Conservation (phyloP, 805 yeast genomes). For the Candida chilensis region DNA sequence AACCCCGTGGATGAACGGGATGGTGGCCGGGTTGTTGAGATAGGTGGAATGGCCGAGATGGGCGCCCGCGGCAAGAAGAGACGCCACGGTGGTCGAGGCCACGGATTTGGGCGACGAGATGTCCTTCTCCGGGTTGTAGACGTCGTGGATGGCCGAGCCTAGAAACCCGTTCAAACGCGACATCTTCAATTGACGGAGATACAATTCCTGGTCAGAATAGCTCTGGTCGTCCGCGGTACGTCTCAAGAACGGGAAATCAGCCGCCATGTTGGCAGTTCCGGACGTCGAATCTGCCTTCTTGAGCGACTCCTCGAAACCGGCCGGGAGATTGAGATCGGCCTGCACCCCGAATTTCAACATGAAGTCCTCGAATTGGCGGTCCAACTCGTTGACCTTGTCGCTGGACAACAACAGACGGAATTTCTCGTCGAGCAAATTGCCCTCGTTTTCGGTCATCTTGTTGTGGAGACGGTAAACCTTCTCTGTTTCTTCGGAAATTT, state of each 20-base stretch:
- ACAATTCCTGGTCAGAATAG: conserved; percentile 71
- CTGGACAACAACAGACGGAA: too few species aligned
- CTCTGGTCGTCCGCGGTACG: conserved; percentile 55
- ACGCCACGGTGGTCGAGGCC: conserved; percentile 53
- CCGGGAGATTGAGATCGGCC: not conserved
- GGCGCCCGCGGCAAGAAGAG: conserved; percentile 83
- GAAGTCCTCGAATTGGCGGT: not conserved
- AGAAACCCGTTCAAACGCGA: conserved; percentile 40
- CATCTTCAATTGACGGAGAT: conserved; percentile 63
- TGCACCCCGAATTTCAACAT: not conserved
- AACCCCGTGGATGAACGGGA: conserved; percentile 80
- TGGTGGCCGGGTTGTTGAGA: conserved; percentile 71
- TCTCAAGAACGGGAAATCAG: conserved; percentile 50
- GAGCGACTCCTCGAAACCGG: not conserved
- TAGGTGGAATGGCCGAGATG: conserved; percentile 90
- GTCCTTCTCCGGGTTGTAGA: conserved; percentile 65
- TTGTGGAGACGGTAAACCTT: too few species aligned
- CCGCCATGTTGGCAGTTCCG: not conserved
- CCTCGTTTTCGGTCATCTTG: too few species aligned
- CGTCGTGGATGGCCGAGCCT: conserved; percentile 57
- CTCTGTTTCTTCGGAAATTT: too few species aligned
- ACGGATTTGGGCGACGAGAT: conserved; percentile 48
- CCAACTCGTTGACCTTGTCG: not conserved
- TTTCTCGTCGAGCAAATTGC: too few species aligned
- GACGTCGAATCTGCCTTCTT: not conserved